phyloP scores from a whole-genome alignment of 495 filamentous ascomycete species.

The Lepidopterella palustris region DNA sequence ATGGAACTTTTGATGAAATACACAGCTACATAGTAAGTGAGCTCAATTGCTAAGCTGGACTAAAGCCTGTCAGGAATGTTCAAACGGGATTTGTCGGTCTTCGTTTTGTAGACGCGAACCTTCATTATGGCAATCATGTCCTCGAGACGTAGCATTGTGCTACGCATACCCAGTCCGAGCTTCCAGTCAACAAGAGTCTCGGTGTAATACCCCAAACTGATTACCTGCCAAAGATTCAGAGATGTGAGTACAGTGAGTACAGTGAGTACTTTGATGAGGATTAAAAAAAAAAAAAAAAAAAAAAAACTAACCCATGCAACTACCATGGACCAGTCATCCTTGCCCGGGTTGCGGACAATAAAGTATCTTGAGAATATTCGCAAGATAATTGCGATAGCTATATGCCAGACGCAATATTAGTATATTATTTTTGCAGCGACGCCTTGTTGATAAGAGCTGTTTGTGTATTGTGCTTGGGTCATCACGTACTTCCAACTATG shows the following conservation, averaged over 20 bases:
- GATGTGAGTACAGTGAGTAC: too few relatives aligned
- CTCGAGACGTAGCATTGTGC: not conserved
- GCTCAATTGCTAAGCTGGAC: slow-evolving; percentile 39
- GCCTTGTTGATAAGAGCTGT: too few relatives aligned
- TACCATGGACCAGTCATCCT: not conserved
- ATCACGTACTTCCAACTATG: too few relatives aligned
- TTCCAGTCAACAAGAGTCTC: not conserved
- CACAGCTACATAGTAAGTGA: slow-evolving; percentile 38
- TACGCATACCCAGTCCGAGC: not conserved
- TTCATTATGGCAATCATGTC: slow-evolving; percentile 11
- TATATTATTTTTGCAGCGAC: too few relatives aligned
- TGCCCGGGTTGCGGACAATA: not conserved
- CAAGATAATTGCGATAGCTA: not conserved
- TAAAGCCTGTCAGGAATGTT: too few relatives aligned
- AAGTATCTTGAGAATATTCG: not conserved
- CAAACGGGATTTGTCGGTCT: too few relatives aligned
- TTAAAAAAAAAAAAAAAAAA: too few relatives aligned
- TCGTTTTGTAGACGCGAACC: too few relatives aligned
- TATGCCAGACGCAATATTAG: too few relatives aligned
- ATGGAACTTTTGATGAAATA: slow-evolving; percentile 41
- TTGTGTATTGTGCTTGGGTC: too few relatives aligned
- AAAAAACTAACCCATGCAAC: not conserved
- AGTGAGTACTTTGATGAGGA: too few relatives aligned
- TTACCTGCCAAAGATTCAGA: too few relatives aligned
- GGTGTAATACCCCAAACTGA: not conserved